Evolutionary conservation across 2,329 filamentous ascomycete species (phyloP).

Genomic region (Penicillium sp.): DNA sequence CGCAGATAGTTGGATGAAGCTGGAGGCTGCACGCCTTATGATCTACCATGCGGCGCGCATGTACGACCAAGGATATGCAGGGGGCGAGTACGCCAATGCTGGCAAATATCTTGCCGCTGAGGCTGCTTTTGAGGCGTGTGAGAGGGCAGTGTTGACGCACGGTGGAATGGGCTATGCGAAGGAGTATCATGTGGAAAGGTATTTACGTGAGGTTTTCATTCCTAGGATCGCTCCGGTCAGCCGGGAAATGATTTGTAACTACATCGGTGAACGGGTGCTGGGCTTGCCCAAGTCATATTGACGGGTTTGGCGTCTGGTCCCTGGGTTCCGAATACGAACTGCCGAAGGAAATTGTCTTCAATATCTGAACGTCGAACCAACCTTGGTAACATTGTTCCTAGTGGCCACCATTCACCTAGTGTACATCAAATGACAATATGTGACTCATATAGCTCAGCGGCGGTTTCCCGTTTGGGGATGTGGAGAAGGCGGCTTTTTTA

Average conservation of each 20-base stretch:
- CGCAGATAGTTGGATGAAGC: constrained; percentile 56
- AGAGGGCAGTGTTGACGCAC: constrained; percentile 54
- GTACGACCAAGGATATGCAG: constrained; percentile 53
- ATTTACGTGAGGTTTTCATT: constrained; percentile 56
- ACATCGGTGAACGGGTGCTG: constrained; percentile 38
- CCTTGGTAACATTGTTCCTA: no score
- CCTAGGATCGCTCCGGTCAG: constrained; percentile 58
- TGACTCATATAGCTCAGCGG: not conserved
- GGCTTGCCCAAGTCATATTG: constrained; percentile 38
- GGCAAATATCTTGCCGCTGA: constrained; percentile 61
- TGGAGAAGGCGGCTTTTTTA: not conserved
- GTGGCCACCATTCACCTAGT: no score
- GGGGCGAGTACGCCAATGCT: constrained; percentile 56
- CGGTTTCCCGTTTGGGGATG: not conserved
- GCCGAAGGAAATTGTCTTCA: no score
- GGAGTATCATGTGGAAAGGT: constrained; percentile 60
- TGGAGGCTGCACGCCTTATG: constrained; percentile 57
- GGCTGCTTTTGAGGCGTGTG: constrained; percentile 57
- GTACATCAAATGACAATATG: not conserved
- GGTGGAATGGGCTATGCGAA: constrained; percentile 61
- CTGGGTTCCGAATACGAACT: no score
- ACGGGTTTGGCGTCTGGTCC: no score
- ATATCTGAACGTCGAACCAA: no score
- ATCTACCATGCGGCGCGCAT: constrained; percentile 57
- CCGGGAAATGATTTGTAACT: constrained; percentile 45